Conservation (phyloP, 2,329 filamentous ascomycete genomes). For the Juglanconis juglandina region DNA sequence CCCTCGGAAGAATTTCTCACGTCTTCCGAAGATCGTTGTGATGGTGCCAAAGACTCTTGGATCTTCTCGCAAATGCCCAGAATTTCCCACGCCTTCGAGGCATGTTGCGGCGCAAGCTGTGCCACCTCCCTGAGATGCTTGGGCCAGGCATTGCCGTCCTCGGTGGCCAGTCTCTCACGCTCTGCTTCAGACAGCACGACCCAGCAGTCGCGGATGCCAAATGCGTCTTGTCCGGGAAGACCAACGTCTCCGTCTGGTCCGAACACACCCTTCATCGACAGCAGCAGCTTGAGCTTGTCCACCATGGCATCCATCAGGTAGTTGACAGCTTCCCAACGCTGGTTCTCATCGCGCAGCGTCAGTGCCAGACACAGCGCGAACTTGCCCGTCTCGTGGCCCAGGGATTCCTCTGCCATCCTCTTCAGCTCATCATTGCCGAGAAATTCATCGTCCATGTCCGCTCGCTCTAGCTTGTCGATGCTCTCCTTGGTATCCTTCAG, state of each 20-base stretch:
- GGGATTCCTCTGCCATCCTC: conserved; percentile 6
- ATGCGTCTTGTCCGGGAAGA: conserved; percentile 8
- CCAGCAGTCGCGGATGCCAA: conserved; percentile 14
- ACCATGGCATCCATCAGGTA: conserved; percentile 10
- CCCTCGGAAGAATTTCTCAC: background rate
- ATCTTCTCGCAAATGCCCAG: conserved; percentile 5
- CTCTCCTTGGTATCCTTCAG: conserved; percentile 12
- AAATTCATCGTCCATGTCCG: conserved; percentile 9
- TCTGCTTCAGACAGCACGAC: conserved; percentile 12
- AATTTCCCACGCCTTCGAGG: conserved; percentile 5
- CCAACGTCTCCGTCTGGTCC: conserved; percentile 9
- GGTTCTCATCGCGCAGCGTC: conserved; percentile 3
- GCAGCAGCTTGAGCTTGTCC: conserved; percentile 8
- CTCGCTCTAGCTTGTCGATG: conserved; percentile 12
- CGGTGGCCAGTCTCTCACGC: conserved; percentile 9
- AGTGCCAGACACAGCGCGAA: conserved; percentile 11
- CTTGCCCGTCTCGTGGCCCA: conserved; percentile 9
- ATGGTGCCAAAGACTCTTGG: conserved; percentile 5
- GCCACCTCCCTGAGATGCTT: conserved; percentile 8
- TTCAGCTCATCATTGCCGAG: conserved; percentile 5
- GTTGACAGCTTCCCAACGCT: conserved; percentile 8
- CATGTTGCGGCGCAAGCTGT: conserved; percentile 5
- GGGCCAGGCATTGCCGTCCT: conserved; percentile 5
- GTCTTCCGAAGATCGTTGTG: conserved; percentile 1
- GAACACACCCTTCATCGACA: conserved; percentile 7